Evolutionary conservation across 345 rosid genomes (phyloP), one percentile per base, ranked within the genome.

Genomic region (Chamaenerion angustifolium): DNA sequence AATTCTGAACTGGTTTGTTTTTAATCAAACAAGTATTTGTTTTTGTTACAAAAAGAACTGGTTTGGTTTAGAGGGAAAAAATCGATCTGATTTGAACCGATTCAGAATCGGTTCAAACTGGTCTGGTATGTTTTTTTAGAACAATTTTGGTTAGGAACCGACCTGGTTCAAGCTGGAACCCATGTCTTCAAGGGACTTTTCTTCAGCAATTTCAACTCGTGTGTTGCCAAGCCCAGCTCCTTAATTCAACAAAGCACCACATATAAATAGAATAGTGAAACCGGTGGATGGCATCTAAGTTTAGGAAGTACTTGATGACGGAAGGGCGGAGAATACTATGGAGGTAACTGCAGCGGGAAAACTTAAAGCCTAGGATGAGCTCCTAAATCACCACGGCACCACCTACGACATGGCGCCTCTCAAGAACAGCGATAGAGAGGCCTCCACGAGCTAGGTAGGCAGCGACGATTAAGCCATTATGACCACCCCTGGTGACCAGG

Each of bases 301-400:
- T 13, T n/a, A 42, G 47, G 11, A 40, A 51, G 42, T 48, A 89
- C 95, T 69, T 85, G 63, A 77, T 74, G 48, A 85, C 51, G 64
- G 72, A 63, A 23, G 89, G 94, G 8, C 97, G 94, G 65, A 83
- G 90, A 45, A 85, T 79, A 58, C 97, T 75, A 56, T 85, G 95
- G 56, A 89, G 86, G 57, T 89, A 89, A 68, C 95, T 89, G 68
- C 95, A 83, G 16, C 94, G 94, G 16, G 95, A 85, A 57, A 79
- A 85, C 55, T 74, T 85, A 71, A 89, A 89, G 5, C 90, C 95
- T 4, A 85, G 86, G 31, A 85, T 69, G 14, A 85, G 67, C 62
- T 89, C 95, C 67, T 89, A 88, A 16, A 94, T 83, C 12, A 89
- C 95, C 12, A 95, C 80, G 0, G 97, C 90, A 11, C 90, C 95